A percentile compares a stretch with the other conserved stretches of the same genome.
Conservation (phyloP, 169 alveolate genomes). For the Cryptosporidium sp. region DNA sequence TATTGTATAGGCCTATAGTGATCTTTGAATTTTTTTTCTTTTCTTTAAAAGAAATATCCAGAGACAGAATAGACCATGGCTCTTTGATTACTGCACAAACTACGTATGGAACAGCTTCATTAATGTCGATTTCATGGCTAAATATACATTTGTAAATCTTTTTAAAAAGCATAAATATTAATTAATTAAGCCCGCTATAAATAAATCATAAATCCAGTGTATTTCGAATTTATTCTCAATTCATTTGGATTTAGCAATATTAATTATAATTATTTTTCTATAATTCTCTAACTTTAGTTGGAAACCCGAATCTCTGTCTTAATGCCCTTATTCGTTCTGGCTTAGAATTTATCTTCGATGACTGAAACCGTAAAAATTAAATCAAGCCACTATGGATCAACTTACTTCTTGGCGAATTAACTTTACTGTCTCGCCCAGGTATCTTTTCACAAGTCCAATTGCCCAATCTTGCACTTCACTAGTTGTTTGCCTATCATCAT, state of each 20-base stretch:
- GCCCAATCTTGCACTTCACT: conserved; percentile 76
- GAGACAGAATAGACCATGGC: conserved; percentile 33
- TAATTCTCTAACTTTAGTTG: conserved; percentile 48
- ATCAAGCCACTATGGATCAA: not conserved
- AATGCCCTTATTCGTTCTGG: conserved; percentile 38
- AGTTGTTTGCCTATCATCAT: conserved; percentile 73
- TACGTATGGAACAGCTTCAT: conserved; percentile 47
- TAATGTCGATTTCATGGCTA: conserved; percentile 1
- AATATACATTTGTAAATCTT: not conserved
- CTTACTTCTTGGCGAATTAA: conserved; percentile 64
- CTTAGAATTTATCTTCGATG: not conserved
- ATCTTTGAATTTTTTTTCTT: conserved; percentile 50
- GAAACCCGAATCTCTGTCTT: conserved; percentile 64
- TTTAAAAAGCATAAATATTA: conserved; percentile 2
- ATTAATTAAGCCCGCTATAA: not conserved
- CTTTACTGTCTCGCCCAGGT: conserved; percentile 49
- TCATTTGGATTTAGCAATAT: not conserved
- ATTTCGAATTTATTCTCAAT: not conserved
- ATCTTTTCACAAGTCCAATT: conserved; percentile 50
- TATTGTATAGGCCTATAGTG: conserved; percentile 39
- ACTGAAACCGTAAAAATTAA: not conserved
- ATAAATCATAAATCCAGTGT: not conserved
- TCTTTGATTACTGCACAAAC: conserved; percentile 44
- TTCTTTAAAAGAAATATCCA: conserved; percentile 22
- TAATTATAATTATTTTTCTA: not conserved